Evolutionary conservation across 441 rosid species (phyloP).

Genomic region (Pelargonium citronellum): DNA sequence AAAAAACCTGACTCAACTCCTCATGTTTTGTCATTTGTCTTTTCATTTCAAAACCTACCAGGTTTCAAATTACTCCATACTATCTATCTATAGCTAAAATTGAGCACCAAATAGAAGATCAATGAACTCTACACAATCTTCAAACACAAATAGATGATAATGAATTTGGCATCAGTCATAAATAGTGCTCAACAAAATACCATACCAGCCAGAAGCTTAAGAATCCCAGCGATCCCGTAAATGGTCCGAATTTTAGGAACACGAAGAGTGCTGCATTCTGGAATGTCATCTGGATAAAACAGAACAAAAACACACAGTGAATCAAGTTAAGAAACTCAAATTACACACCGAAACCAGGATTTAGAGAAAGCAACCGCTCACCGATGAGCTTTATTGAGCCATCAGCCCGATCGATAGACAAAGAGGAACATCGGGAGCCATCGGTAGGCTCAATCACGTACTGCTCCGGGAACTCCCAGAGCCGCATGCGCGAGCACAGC

Average conservation of each 20-base stretch:
- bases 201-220: slow-evolving; percentile 87
- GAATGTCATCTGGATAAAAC: slow-evolving; percentile 46
- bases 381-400: slow-evolving; percentile 65
- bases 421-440: slow-evolving; percentile 54
- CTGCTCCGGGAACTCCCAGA: slow-evolving; percentile 91
- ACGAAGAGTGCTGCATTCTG: slow-evolving; percentile 63
- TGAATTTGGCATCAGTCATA: neutral
- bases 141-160: neutral
- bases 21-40: neutral
- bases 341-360: neutral
- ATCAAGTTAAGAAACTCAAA: neutral
- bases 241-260: slow-evolving; percentile 76
- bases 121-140: neutral
- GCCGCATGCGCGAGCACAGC: slow-evolving; percentile 62
- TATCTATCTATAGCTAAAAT: neutral
- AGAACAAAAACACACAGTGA: slow-evolving; percentile 4
- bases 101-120: neutral
- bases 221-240: slow-evolving; percentile 82
- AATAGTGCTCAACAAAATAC: neutral
- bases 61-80: neutral
- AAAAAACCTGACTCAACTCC: neutral
- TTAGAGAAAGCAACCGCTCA: slow-evolving; percentile 15
- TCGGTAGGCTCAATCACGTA: slow-evolving; percentile 76
- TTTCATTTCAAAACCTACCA: neutral
- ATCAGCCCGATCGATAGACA: slow-evolving; percentile 54